Conservation (phyloP, 2,329 filamentous ascomycete species). For the Diplodia sapinea region DNA sequence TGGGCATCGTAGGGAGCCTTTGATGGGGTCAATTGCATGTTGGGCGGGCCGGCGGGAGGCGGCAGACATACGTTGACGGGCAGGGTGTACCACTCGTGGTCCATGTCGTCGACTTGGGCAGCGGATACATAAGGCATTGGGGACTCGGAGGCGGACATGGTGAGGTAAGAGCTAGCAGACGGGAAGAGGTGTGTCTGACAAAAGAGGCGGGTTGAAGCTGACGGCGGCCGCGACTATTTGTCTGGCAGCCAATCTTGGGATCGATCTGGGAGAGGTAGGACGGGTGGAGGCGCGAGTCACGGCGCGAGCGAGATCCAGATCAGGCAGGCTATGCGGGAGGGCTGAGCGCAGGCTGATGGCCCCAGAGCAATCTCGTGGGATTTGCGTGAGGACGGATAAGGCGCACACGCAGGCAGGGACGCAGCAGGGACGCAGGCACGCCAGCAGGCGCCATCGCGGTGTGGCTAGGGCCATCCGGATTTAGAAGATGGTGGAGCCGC, state of each 20-base stretch:
- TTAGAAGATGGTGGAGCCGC: slow-evolving; percentile 30
- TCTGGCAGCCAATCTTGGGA: slow-evolving; percentile 15
- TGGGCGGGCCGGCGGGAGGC: background rate
- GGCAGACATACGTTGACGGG: slow-evolving; percentile 27
- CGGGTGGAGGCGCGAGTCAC: slow-evolving; percentile 17
- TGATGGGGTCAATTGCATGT: background rate
- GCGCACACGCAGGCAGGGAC: slow-evolving; percentile 20
- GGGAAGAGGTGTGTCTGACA: slow-evolving; percentile 14
- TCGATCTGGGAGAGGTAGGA: slow-evolving; percentile 24
- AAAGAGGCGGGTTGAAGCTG: slow-evolving; percentile 11
- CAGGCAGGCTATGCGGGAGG: slow-evolving; percentile 26
- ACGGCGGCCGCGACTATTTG: slow-evolving; percentile 25
- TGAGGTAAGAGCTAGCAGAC: slow-evolving; percentile 20
- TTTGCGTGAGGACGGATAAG: slow-evolving; percentile 28
- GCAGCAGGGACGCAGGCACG: slow-evolving; percentile 11
- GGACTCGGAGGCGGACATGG: slow-evolving; percentile 25
- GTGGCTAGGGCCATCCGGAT: slow-evolving; percentile 27
- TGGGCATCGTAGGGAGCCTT: slow-evolving; percentile 38
- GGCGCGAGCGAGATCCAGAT: slow-evolving; percentile 1
- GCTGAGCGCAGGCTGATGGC: slow-evolving; percentile 29
- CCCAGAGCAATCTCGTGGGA: slow-evolving; percentile 23
- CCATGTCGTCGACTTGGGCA: slow-evolving; percentile 22
- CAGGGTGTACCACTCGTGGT: slow-evolving; percentile 26
- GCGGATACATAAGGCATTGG: slow-evolving; percentile 26
- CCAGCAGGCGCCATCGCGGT: slow-evolving; percentile 2